Conservation (phyloP, 1,284 basidiomycete genomes). For the Filobasidium uniguttulatum region DNA sequence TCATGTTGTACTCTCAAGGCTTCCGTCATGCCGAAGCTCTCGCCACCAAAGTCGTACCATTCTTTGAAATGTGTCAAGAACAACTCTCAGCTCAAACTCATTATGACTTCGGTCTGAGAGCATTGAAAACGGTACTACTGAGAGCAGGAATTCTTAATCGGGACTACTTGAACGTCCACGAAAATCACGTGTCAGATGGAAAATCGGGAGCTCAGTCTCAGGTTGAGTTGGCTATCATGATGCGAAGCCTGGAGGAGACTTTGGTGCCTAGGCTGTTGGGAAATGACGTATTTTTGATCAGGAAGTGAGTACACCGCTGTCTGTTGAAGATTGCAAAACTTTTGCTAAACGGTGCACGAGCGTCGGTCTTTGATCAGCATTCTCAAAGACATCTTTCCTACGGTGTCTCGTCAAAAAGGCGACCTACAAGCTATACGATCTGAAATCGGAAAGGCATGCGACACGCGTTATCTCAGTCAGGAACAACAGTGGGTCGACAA, state of each 20-base stretch:
- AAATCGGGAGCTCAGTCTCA: slow-evolving; percentile 38
- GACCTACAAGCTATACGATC: slow-evolving; percentile 71
- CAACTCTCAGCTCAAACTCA: slow-evolving; percentile 95
- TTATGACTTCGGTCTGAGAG: slow-evolving; percentile 98
- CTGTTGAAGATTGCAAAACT: not conserved
- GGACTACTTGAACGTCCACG: slow-evolving; percentile 10
- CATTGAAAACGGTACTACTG: slow-evolving; percentile 88
- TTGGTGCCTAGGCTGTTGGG: slow-evolving; percentile 97
- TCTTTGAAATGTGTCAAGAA: slow-evolving; percentile 96
- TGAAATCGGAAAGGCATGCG: slow-evolving; percentile 75
- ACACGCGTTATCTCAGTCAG: slow-evolving; percentile 66
- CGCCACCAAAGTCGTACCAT: slow-evolving; percentile 94
- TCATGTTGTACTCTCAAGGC: slow-evolving; percentile 98
- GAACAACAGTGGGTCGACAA: slow-evolving; percentile 89
- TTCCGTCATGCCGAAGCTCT: slow-evolving; percentile 93
- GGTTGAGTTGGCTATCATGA: slow-evolving; percentile 89
- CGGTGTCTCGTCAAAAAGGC: slow-evolving; percentile 77
- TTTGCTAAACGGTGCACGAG: not conserved
- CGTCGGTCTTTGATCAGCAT: slow-evolving; percentile 45
- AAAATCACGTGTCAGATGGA: slow-evolving; percentile 24
- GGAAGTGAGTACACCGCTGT: slow-evolving; percentile 44
- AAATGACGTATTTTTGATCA: slow-evolving; percentile 87
- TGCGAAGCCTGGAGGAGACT: slow-evolving; percentile 98
- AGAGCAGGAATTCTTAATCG: slow-evolving; percentile 89
- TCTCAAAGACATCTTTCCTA: slow-evolving; percentile 94